phyloP scores from a whole-genome alignment of 371 early-diverging fungal species.

The Rhizopus stolonifer region DNA sequence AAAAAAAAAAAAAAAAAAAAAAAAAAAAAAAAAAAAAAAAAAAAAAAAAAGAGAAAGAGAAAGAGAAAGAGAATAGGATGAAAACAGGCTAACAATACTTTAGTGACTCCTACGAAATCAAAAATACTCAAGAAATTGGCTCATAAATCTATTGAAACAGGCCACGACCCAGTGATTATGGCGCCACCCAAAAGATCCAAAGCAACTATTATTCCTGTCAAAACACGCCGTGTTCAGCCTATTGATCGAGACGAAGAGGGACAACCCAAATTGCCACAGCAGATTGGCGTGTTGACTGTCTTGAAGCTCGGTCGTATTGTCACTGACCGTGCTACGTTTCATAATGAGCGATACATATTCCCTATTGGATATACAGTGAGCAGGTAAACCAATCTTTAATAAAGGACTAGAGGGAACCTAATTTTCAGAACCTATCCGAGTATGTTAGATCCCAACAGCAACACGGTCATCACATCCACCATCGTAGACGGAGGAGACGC shows the following conservation, averaged over 20 bases:
- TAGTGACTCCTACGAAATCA: background rate
- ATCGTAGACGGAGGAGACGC: slow-evolving; percentile 85
- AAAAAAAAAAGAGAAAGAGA: no score
- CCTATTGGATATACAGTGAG: slow-evolving; percentile 77
- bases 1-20: no score
- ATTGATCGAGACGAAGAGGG: slow-evolving; percentile 73
- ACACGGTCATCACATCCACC: slow-evolving; percentile 73
- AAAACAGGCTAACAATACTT: no score
- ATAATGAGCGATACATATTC: slow-evolving; percentile 90
- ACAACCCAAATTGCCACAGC: slow-evolving; percentile 73
- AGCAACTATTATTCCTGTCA: slow-evolving; percentile 33
- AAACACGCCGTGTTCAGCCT: slow-evolving; percentile 55
- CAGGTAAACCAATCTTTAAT: slow-evolving; percentile 27
- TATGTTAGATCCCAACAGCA: slow-evolving; percentile 65
- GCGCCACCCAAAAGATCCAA: slow-evolving; percentile 50
- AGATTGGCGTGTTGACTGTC: slow-evolving; percentile 82
- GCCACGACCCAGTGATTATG: slow-evolving; percentile 31
- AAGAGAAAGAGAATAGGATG: no score
- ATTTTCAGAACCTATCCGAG: slow-evolving; percentile 72
- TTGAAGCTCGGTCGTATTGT: slow-evolving; percentile 73
- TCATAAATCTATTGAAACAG: background rate
- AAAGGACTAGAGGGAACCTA: no score
- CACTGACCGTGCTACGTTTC: slow-evolving; percentile 78
- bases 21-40: no score
- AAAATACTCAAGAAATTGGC: slow-evolving; percentile 10